phyloP scores from a whole-genome alignment of 176 grass and related monocot species.

The Musa troglodytarum region DNA sequence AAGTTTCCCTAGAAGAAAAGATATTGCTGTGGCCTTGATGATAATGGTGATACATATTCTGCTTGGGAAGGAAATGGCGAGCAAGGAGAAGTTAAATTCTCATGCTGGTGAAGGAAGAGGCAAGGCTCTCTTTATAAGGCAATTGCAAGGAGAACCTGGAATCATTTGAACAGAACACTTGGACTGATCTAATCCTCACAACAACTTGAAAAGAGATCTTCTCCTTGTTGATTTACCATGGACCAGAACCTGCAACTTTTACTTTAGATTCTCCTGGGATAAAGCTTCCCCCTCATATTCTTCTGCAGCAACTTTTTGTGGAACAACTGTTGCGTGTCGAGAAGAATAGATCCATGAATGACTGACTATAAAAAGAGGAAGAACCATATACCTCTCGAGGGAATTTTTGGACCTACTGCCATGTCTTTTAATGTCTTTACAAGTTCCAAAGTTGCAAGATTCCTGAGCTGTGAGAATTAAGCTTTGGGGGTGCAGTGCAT shows the following conservation, averaged over 20 bases:
- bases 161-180: slow-evolving; percentile 47
- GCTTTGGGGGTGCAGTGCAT: no score
- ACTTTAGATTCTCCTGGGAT: slow-evolving; percentile 31
- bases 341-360: slow-evolving; percentile 31
- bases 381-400: slow-evolving; percentile 51
- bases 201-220: slow-evolving; percentile 76
- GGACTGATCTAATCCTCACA: slow-evolving; percentile 41
- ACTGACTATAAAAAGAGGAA: slow-evolving; percentile 26
- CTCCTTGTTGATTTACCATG: slow-evolving; percentile 50
- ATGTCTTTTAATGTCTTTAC: slow-evolving; percentile 14
- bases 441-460: slow-evolving; percentile 11
- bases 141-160: slow-evolving; percentile 16
- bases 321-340: slow-evolving; percentile 37
- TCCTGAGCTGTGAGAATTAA: neutral
- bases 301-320: slow-evolving; percentile 42
- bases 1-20: slow-evolving; percentile 40
- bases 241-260: slow-evolving; percentile 33
- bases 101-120: neutral
- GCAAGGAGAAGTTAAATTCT: neutral
- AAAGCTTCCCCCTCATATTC: slow-evolving; percentile 25
- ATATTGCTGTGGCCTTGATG: slow-evolving; percentile 37
- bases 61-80: neutral
- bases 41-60: slow-evolving; percentile 77
- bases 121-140: slow-evolving; percentile 14
- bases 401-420: slow-evolving; percentile 34